These are phyloP conservation scores for Mycena filopes DNA, from an alignment of 768 basidiomycete species.

Conservation along the genomic window DNA sequence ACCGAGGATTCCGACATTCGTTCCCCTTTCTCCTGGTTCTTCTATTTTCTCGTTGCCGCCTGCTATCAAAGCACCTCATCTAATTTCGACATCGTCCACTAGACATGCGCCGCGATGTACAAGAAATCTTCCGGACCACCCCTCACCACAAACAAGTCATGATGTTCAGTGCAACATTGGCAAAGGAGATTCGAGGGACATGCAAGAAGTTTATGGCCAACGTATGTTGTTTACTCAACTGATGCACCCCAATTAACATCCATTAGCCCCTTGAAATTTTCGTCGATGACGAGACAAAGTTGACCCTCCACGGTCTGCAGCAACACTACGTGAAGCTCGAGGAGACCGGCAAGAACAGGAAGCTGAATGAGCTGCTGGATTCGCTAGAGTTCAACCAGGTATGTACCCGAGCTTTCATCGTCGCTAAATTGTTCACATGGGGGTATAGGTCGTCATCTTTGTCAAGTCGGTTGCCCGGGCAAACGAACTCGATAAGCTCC, in stretches of 20 bases:
- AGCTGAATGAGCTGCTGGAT: slow-evolving; percentile 94
- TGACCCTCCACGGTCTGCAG: slow-evolving; percentile 97
- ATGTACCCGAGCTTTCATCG: slow-evolving; percentile 24
- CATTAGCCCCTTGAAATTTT: slow-evolving; percentile 99
- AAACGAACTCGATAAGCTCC: slow-evolving; percentile 93
- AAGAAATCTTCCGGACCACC: slow-evolving; percentile 99
- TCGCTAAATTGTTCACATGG: background rate
- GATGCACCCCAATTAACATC: no score
- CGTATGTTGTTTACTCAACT: slow-evolving; percentile 60
- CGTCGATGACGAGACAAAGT: slow-evolving; percentile 98
- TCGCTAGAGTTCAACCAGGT: slow-evolving; percentile 99
- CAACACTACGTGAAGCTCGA: slow-evolving; percentile 99
- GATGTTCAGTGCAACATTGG: slow-evolving; percentile 99
- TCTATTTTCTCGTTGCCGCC: slow-evolving; percentile 63
- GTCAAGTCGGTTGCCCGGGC: slow-evolving; percentile 98
- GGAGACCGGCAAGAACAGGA: slow-evolving; percentile 95
- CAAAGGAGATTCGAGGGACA: slow-evolving; percentile 95
- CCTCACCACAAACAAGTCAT: slow-evolving; percentile 99
- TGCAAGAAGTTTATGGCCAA: slow-evolving; percentile 99
- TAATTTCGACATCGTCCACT: slow-evolving; percentile 77
- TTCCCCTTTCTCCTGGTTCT: slow-evolving; percentile 52
- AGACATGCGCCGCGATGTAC: slow-evolving; percentile 99
- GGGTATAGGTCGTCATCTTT: slow-evolving; percentile 95
- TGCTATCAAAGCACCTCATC: slow-evolving; percentile 63
- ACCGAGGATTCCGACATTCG: slow-evolving; percentile 45